These are phyloP conservation scores for Yarrowia alimentaria DNA, from an alignment of 805 yeast genomes.

Conservation along the genomic window DNA sequence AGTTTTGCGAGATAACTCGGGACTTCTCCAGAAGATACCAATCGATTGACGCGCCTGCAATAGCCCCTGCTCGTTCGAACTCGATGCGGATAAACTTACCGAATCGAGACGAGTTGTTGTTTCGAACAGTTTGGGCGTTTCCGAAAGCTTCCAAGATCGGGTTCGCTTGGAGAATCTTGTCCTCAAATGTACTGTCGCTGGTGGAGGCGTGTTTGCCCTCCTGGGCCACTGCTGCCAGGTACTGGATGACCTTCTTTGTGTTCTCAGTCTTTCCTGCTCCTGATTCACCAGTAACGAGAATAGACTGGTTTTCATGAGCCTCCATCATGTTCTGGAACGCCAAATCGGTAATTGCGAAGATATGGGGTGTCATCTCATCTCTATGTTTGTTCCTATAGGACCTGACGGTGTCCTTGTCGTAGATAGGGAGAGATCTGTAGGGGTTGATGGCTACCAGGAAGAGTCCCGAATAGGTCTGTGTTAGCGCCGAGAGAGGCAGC, in stretches of 20 bases:
- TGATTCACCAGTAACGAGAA: conserved; percentile 96
- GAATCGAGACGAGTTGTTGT: conserved; percentile 92
- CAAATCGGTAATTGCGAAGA: conserved; percentile 83
- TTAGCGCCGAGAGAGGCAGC: too few species aligned
- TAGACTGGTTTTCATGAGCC: conserved; percentile 76
- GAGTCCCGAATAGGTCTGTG: conserved; percentile 89
- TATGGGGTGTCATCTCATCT: conserved; percentile 71
- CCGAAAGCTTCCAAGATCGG: conserved; percentile 97
- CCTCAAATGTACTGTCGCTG: conserved; percentile 56
- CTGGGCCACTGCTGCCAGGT: conserved; percentile 72
- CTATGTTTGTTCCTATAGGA: conserved; percentile 51
- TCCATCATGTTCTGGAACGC: conserved; percentile 74
- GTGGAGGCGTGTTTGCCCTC: conserved; percentile 29
- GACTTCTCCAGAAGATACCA: conserved; percentile 94
- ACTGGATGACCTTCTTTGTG: conserved; percentile 91
- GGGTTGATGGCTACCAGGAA: conserved; percentile 96
- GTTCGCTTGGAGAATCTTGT: conserved; percentile 85
- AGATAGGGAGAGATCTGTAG: conserved; percentile 70
- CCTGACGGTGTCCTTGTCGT: conserved; percentile 56
- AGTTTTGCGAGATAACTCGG: conserved; percentile 75
- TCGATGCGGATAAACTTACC: conserved; percentile 93
- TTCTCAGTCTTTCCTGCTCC: conserved; percentile 99
- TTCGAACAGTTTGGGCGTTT: conserved; percentile 91
- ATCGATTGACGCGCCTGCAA: conserved; percentile 87
- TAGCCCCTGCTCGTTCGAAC: conserved; percentile 59